Evolutionary conservation across 345 rosid genomes (phyloP), one percentile per base, ranked within the genome.

Genomic region (Salix dunnii): DNA sequence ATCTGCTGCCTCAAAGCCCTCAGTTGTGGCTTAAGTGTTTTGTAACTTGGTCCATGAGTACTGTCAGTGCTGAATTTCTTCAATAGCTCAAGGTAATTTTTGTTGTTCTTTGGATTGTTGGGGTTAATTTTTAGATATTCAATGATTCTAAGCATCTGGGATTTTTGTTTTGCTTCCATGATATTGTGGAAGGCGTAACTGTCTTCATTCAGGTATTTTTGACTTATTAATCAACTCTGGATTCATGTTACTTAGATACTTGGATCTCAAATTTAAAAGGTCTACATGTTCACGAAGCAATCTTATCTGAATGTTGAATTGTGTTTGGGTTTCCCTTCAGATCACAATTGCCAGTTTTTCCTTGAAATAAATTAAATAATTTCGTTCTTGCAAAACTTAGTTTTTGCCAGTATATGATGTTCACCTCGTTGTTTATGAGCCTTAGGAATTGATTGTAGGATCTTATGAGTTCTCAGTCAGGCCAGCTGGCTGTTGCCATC

Each of bases 1-100:
- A 7, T 79, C 82, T 63, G 71, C 72, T 63, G 82, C 82, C 71
- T 79, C 82, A 17, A 79, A 79, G 78, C 82, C 78, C n/a, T 79
- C 82, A 48, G 30, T 70, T 49, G 82, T 55, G 21, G 78, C 76
- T 7, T 79, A 70, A 43, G 18, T 42, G 3, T 31, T 48, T 25
- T 17, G 30, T 14, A 31, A 35, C 16, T 43, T 60, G 67, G 51
- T 17, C 30, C n/a, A 1, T 46, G 73, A 23, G 38, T 43, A 40
- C 61, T 61, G 42, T 48, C 20, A 1, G 35, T 51, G 31, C 65
- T 49, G 16, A 71, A 67, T 40, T 33, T 67, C 64, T 76, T 62
- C 20, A 4, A 10, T 67, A 58, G 71, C 48, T 38, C 53, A 49
- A 67, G 48, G 60, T 51, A 75, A 75, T 67, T 67, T 66, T 68